phyloP scores from a whole-genome alignment of 805 yeast species.

The Hanseniaspora thailandica region DNA sequence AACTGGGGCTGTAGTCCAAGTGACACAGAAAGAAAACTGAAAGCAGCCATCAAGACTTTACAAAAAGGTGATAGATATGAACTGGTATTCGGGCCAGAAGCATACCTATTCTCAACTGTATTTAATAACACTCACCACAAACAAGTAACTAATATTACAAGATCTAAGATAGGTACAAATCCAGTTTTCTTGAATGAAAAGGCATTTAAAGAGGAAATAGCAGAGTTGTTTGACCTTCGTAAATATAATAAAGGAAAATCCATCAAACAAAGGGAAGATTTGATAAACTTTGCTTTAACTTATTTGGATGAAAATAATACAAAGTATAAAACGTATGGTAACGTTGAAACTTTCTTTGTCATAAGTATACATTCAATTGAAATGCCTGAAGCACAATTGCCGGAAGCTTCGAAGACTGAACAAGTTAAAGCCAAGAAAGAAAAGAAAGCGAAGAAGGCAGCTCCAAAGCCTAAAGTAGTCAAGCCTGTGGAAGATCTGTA shows the following conservation, averaged over 20 bases:
- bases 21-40: slow-evolving; percentile 3
- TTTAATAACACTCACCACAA: neutral
- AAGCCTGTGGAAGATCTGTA: neutral
- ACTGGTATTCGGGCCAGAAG: neutral
- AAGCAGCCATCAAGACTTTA: neutral
- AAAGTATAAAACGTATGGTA: slow-evolving; percentile 2
- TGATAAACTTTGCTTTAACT: neutral
- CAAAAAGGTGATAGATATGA: neutral
- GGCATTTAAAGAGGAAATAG: neutral
- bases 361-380: neutral
- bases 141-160: neutral
- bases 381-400: neutral
- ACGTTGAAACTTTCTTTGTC: neutral
- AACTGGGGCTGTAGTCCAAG: slow-evolving; percentile 4
- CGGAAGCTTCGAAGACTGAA: neutral
- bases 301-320: neutral
- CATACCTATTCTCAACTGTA: neutral
- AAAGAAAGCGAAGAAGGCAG: neutral
- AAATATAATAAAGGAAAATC: neutral
- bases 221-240: neutral
- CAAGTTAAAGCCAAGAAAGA: neutral
- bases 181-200: neutral
- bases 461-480: neutral
- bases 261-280: neutral
- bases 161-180: neutral